Conservation (phyloP, 306 rosid genomes). For the Clitoria ternatea region DNA sequence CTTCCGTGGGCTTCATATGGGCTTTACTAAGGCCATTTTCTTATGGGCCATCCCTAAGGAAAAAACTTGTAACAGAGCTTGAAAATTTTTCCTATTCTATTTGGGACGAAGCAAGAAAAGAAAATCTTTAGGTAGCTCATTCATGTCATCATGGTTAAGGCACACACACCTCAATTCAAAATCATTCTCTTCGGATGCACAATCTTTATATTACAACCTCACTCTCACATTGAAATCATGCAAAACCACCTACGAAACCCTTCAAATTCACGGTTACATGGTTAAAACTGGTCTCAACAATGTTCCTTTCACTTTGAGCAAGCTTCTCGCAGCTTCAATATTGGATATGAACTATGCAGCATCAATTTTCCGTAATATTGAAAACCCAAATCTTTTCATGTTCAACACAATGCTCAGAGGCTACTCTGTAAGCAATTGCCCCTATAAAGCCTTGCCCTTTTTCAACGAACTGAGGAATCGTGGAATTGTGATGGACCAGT, state of each 20-base stretch:
- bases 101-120: neutral
- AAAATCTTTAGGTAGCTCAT: neutral
- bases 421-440: conserved; percentile 39
- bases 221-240: conserved; percentile 38
- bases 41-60: too few relatives aligned
- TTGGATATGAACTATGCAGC: conserved; percentile 52
- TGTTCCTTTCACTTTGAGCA: conserved; percentile 52
- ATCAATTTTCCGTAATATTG: conserved; percentile 46
- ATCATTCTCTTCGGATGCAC: neutral
- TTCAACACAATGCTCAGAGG: conserved; percentile 71
- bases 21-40: too few relatives aligned
- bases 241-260: conserved; percentile 36
- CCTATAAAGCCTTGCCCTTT: conserved; percentile 45
- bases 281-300: conserved; percentile 42
- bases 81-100: too few relatives aligned
- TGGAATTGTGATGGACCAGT: conserved; percentile 38
- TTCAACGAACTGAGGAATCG: conserved; percentile 47
- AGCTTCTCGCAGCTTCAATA: conserved; percentile 56
- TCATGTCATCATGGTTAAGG: conserved; percentile 15
- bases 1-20: too few relatives aligned
- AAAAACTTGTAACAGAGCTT: too few relatives aligned
- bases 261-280: conserved; percentile 55
- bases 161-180: neutral
- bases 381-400: conserved; percentile 62
- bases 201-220: conserved; percentile 9